Evolutionary conservation across 768 basidiomycete genomes (phyloP), one percentile per base, ranked within the genome.

Genomic region (Coprinopsis cinerea): DNA sequence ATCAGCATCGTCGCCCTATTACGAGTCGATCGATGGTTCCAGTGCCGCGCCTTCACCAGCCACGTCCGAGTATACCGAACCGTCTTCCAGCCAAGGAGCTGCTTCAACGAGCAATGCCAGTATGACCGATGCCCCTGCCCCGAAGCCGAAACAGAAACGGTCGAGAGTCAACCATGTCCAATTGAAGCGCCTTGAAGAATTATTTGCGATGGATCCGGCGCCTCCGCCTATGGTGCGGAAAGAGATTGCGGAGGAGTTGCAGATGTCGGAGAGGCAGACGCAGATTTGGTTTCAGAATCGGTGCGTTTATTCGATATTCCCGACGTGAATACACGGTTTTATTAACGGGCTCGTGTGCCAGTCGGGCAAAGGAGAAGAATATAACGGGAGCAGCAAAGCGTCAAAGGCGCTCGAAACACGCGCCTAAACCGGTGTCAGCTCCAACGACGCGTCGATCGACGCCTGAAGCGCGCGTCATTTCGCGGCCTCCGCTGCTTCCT

Each of bases 271-370:
- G 66, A 81, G 88, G 30, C 89, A 91, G 70, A 89, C 86, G 0
- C 89, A 91, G 65, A 85, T 92, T 41, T 91, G 89, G 89, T 92
- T 90, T 58, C 88, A 92, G 63, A 91, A 92, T 61, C 73, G 88
- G 88, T 84, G 55, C 40, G 20, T 25, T 14, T 42, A 17, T 34
- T 28, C 7, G 18, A 11, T 20, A 20, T 20, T 40, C 37, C 18
- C 18, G 37, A 18, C n/a, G n/a, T n/a, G 37, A 10, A 11, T 11
- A 20, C 10, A 40, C 10, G 7, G 37, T 11, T 18, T 40, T 10
- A 11, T 47, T 26, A 25, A n/a, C n/a, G n/a, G n/a, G 30, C 15
- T 32, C 9, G 15, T 32, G 30, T 32, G 11, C 13, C 43, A 90
- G 89, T 51, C 84, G 89, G 2, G 89, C 89, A 32, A 92, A 92